Conservation (phyloP, 805 yeast genomes). For the Cyberlindnera mycetangii region DNA sequence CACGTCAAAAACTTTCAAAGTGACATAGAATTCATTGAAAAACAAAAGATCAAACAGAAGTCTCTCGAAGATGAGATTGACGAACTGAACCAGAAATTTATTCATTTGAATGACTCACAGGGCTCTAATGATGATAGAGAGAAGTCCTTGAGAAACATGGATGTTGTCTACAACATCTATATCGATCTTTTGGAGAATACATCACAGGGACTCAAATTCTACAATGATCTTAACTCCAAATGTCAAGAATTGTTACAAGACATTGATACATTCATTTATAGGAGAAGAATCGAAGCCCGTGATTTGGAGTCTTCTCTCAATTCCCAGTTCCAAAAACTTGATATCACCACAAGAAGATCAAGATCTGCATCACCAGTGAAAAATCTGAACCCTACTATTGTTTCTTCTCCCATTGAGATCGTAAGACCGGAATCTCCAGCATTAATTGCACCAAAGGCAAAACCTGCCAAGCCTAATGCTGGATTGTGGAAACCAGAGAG, state of each 20-base stretch:
- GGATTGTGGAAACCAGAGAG: slow-evolving; percentile 29
- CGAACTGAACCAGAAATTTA: slow-evolving; percentile 30
- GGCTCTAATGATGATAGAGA: slow-evolving; percentile 34
- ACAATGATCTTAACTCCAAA: slow-evolving; percentile 54
- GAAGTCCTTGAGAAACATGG: slow-evolving; percentile 48
- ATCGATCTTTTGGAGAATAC: slow-evolving; percentile 57
- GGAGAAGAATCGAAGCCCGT: slow-evolving; percentile 51
- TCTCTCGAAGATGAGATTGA: slow-evolving; percentile 39
- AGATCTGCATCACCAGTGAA: slow-evolving; percentile 6
- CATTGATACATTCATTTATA: slow-evolving; percentile 49
- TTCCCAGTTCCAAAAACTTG: slow-evolving; percentile 31
- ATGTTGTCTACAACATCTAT: slow-evolving; percentile 21
- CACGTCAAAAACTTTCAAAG: slow-evolving; percentile 46
- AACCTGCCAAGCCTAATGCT: slow-evolving; percentile 26
- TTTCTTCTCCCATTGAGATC: slow-evolving; percentile 14
- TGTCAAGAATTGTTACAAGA: slow-evolving; percentile 43
- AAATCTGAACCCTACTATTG: background rate
- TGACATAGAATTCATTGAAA: slow-evolving; percentile 47
- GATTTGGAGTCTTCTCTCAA: slow-evolving; percentile 41
- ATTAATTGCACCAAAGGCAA: slow-evolving; percentile 25
- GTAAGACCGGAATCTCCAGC: slow-evolving; percentile 17
- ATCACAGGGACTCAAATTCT: slow-evolving; percentile 68
- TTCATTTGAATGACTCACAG: slow-evolving; percentile 14
- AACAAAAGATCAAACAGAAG: slow-evolving; percentile 37
- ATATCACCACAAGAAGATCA: slow-evolving; percentile 1